Evolutionary conservation across 2,329 filamentous ascomycete genomes (phyloP).

Genomic region (Aspergillus puulaauensis): DNA sequence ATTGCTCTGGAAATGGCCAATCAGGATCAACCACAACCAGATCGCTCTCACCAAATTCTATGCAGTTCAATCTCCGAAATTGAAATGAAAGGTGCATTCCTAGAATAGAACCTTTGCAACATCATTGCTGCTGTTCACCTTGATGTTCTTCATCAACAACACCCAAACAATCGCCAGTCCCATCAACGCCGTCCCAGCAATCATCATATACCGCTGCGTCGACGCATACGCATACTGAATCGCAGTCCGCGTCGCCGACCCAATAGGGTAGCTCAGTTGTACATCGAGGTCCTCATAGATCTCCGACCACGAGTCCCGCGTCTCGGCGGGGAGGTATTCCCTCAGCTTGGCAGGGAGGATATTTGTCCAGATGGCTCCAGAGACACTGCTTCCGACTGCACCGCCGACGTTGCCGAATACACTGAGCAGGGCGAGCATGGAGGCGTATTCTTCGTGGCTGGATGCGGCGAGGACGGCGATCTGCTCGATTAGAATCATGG

Average conservation of each 20-base stretch:
- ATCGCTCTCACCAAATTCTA: too few species aligned
- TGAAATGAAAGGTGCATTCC: background rate
- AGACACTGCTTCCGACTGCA: constrained; percentile 31
- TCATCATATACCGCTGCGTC: constrained; percentile 30
- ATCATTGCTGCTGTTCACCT: constrained; percentile 3
- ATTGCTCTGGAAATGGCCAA: too few species aligned
- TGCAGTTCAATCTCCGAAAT: too few species aligned
- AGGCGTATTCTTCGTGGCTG: constrained; percentile 53
- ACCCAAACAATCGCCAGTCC: constrained; percentile 5
- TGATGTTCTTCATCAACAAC: constrained; percentile 10
- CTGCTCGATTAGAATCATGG: constrained; percentile 52
- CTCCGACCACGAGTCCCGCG: constrained; percentile 1
- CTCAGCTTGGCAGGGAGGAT: constrained; percentile 38
- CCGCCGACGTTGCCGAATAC: constrained; percentile 33
- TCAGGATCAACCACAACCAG: too few species aligned
- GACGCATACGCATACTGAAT: constrained; percentile 29
- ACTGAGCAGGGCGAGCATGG: constrained; percentile 48
- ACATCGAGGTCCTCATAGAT: constrained; percentile 17
- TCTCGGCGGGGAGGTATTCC: constrained; percentile 31
- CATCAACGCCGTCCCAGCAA: constrained; percentile 31
- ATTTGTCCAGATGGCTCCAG: constrained; percentile 36
- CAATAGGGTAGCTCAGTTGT: constrained; percentile 33
- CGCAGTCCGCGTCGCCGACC: constrained; percentile 37
- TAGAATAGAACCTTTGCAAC: background rate
- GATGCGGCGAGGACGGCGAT: constrained; percentile 54